A percentile compares a stretch with the other conserved stretches of the same genome.
These are phyloP conservation scores for Discostella pseudostelligera DNA, from an alignment of 108 stramenopile species.

Conservation along the genomic window DNA sequence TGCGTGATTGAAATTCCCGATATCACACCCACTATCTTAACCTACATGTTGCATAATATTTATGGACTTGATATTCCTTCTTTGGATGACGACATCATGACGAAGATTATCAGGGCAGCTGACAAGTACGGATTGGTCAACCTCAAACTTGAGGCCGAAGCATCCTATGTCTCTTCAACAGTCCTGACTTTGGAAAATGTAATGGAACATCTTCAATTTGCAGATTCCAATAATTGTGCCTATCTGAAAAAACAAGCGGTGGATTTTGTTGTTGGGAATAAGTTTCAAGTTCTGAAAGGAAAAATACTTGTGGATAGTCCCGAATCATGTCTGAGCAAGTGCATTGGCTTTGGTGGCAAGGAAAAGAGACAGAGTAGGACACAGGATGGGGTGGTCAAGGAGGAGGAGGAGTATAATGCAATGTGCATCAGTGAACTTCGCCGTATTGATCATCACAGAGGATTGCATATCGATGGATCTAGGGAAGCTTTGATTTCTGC, in stretches of 20 bases:
- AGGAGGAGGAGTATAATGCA: not conserved
- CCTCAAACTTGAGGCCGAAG: conserved; percentile 7
- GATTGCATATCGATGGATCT: not conserved
- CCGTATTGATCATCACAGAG: too few species aligned
- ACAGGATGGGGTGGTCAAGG: too few species aligned
- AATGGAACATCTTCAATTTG: conserved; percentile 4
- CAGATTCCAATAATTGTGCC: conserved; percentile 8
- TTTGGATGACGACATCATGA: not conserved
- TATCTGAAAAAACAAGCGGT: conserved; percentile 1
- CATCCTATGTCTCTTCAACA: not conserved
- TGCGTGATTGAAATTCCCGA: not conserved
- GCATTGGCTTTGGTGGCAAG: too few species aligned
- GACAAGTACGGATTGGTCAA: conserved; percentile 5
- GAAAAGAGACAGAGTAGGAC: too few species aligned
- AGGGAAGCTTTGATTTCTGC: too few species aligned
- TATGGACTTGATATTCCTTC: not conserved
- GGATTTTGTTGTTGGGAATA: not conserved
- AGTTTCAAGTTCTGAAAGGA: too few species aligned
- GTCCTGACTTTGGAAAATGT: not conserved
- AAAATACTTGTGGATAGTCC: too few species aligned
- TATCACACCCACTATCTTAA: not conserved
- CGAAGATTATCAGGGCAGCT: not conserved
- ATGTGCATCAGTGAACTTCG: conserved; percentile 7
- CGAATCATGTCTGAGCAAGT: too few species aligned
- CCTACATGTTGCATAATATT: not conserved